phyloP scores from a whole-genome alignment of 441 rosid genomes.

The Mallotus repandus region DNA sequence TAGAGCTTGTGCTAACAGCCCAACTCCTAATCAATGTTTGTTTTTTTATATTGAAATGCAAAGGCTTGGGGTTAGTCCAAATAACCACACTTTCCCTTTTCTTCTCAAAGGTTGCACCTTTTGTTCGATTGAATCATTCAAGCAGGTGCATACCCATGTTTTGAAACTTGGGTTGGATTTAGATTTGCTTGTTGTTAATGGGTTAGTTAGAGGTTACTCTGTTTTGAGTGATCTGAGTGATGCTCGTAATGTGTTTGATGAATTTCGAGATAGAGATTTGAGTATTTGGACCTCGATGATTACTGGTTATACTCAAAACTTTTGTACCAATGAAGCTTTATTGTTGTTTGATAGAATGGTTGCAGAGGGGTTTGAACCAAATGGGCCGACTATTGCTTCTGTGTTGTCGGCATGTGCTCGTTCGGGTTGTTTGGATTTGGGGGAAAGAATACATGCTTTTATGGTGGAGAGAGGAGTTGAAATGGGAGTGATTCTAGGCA shows the following conservation, averaged over 20 bases:
- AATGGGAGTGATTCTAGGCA: constrained; percentile 13
- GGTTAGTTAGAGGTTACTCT: not conserved
- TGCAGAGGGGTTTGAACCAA: constrained; percentile 14
- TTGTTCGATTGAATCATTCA: constrained; percentile 7
- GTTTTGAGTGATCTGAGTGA: not conserved
- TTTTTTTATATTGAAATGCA: not conserved
- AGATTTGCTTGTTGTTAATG: constrained; percentile 10
- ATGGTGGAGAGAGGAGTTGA: constrained; percentile 11
- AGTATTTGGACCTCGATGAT: constrained; percentile 17
- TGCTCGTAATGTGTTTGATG: constrained; percentile 4
- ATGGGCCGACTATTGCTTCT: constrained; percentile 10
- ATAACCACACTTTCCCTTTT: constrained; percentile 7
- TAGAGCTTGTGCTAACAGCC: constrained; percentile 10
- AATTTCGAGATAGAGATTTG: constrained; percentile 2
- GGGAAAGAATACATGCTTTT: constrained; percentile 11
- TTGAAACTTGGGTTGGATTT: constrained; percentile 2
- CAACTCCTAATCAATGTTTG: not conserved
- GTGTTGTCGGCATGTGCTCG: constrained; percentile 13
- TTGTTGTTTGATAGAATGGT: constrained; percentile 7
- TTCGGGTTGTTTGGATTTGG: constrained; percentile 12
- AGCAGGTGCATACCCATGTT: constrained; percentile 12
- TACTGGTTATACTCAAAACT: constrained; percentile 14
- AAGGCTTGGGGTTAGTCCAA: not conserved
- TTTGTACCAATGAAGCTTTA: constrained; percentile 12
- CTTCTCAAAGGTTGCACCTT: constrained; percentile 3